These are phyloP conservation scores for Phaeodactylum tricornutum DNA, from an alignment of 108 stramenopile species.

Conservation along the genomic window DNA sequence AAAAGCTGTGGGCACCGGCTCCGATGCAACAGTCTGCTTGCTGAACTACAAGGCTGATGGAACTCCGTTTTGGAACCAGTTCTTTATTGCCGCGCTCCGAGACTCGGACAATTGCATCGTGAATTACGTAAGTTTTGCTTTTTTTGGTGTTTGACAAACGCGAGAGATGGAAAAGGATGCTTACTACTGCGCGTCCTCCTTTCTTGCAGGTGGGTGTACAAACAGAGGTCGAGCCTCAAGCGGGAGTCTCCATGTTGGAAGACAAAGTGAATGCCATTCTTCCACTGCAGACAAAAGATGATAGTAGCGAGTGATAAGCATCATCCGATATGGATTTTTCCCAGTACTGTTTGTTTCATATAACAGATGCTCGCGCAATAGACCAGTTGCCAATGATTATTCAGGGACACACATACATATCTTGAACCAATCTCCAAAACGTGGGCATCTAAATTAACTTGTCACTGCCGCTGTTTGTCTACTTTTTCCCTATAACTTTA, in stretches of 20 bases:
- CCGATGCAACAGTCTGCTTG: conserved; percentile 85
- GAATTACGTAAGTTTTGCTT: conserved; percentile 72
- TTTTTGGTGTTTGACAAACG: too few relatives aligned
- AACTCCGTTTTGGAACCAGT: conserved; percentile 97
- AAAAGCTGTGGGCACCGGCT: conserved; percentile 65
- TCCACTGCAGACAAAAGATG: conserved; percentile 43
- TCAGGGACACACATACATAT: too few relatives aligned
- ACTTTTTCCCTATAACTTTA: too few relatives aligned
- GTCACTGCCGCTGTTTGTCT: too few relatives aligned
- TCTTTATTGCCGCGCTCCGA: conserved; percentile 90
- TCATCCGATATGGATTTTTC: too few relatives aligned
- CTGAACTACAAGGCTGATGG: conserved; percentile 98
- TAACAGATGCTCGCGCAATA: too few relatives aligned
- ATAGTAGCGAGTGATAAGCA: too few relatives aligned
- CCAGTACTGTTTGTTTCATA: too few relatives aligned
- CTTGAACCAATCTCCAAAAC: too few relatives aligned
- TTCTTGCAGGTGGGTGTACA: conserved; percentile 75
- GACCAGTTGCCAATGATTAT: too few relatives aligned
- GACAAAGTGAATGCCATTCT: conserved; percentile 78
- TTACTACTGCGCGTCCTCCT: not conserved
- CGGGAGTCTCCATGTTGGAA: conserved; percentile 58
- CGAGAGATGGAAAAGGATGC: not conserved
- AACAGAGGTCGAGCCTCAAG: conserved; percentile 75
- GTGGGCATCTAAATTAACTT: too few relatives aligned
- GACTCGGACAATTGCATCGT: conserved; percentile 90